Conservation (phyloP, 2,329 filamentous ascomycete species). For the Aciculosporium take region DNA sequence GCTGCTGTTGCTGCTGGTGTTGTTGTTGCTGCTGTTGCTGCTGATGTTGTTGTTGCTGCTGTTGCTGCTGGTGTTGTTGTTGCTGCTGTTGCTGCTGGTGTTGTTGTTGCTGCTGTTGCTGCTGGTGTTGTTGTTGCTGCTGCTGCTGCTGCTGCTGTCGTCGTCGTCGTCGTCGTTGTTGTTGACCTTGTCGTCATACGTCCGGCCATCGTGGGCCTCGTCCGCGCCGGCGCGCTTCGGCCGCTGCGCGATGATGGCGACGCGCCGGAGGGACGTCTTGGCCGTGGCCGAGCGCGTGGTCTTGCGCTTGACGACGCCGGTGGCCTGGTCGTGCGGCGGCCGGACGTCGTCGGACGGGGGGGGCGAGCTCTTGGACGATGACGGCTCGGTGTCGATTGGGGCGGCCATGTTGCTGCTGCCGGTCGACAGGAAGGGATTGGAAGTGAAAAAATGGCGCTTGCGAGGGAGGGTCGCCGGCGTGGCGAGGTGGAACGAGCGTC, state of each 20-base stretch:
- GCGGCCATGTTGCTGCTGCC: too few species aligned
- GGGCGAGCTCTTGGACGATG: not conserved
- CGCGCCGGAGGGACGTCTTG: constrained; percentile 67
- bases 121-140: too few species aligned
- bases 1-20: too few species aligned
- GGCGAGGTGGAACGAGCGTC: constrained; percentile 32
- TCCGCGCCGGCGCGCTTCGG: constrained; percentile 26
- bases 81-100: too few species aligned
- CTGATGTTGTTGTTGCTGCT: too few species aligned
- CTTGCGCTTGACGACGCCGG: constrained; percentile 29
- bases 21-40: too few species aligned
- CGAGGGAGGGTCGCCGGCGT: constrained; percentile 30
- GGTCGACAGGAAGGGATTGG: constrained; percentile 43
- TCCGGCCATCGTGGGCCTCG: constrained; percentile 10
- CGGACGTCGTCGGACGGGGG: constrained; percentile 3
- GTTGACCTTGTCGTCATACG: constrained; percentile 20
- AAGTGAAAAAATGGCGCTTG: constrained; percentile 51
- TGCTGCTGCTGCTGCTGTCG: too few species aligned
- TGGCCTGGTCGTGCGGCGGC: constrained; percentile 10
- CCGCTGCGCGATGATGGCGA: constrained; percentile 72
- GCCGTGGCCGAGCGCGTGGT: constrained; percentile 30
- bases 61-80: too few species aligned
- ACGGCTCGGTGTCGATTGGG: constrained; percentile 8
- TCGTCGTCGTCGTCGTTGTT: too few species aligned
- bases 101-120: too few species aligned